Evolutionary conservation across 345 rosid genomes (phyloP), one percentile per base, ranked within the genome.

Genomic region (Salix caprea): DNA sequence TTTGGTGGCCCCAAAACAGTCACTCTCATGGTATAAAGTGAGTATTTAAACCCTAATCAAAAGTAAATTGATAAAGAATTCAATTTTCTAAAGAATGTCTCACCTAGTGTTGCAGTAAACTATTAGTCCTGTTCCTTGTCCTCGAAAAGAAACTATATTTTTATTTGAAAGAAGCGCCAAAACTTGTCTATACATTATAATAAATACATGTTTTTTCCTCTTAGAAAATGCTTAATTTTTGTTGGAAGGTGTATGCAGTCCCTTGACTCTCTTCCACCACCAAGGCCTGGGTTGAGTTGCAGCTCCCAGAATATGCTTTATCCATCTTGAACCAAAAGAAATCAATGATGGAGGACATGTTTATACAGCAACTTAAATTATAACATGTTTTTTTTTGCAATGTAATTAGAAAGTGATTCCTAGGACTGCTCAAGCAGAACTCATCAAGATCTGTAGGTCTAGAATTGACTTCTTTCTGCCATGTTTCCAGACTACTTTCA

Each of bases 21-120:
- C 99, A 6, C 89, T 96, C 36, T 91, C 92, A 70, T 96, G 99
- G 99, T 96, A 82, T 86, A 94, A 88, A 85, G 99, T 96, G 81
- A 78, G 87, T 79, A 21, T 76, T 65, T 58, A 21, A 75, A 73
- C 34, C 54, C 68, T 71, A 32, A 64, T 36, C 46, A 34, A 69
- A 16, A 40, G 40, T 30, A 18, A 19, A 32, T 37, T 36, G 75
- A 12, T 26, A 28, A 28, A 23, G 4, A 21, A 24, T 39, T 56
- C 28, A n/a, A 10, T 24, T 15, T 62, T 37, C 11, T 16, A 32
- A 48, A 69, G n/a, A 32, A 71, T 65, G 39, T 56, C 12, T 48
- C 48, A 4, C 36, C 5, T 21, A n/a, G 23, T 79, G 14, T 32
- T 54, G 68, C 76, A 21, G 14, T 30, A 21, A 65, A n/a, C 50